A percentile compares a stretch with the other conserved stretches of the same genome.
Conservation (phyloP, 225 moss, liverwort and hornwort species). For the Polytrichum commune region DNA sequence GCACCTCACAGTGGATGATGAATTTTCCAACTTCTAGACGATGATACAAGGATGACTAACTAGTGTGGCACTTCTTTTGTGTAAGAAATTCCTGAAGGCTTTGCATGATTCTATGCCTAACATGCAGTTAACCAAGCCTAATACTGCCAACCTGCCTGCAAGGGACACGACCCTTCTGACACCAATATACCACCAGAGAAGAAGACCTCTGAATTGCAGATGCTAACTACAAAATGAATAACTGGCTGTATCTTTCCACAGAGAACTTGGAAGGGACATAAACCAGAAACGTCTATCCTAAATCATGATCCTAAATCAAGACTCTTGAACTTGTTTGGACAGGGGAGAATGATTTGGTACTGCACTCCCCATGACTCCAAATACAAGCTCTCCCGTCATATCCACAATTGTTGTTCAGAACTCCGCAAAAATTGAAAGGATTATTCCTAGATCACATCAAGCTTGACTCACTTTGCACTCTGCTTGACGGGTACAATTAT, state of each 20-base stretch:
- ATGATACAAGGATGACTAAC: too few relatives aligned
- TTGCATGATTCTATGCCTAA: constrained; percentile 31
- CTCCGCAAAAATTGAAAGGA: constrained; percentile 58
- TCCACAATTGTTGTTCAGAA: constrained; percentile 49
- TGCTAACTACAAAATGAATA: constrained; percentile 64
- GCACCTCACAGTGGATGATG: too few relatives aligned
- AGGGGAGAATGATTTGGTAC: constrained; percentile 42
- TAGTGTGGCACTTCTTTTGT: constrained; percentile 17
- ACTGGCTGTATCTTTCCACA: constrained; percentile 58
- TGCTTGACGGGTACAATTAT: constrained; percentile 36
- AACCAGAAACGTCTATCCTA: constrained; percentile 52
- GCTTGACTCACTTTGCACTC: constrained; percentile 52
- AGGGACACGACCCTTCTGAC: constrained; percentile 32
- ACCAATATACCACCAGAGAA: constrained; percentile 37
- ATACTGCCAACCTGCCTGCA: constrained; percentile 28
- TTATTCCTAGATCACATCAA: constrained; percentile 43
- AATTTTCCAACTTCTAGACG: too few relatives aligned
- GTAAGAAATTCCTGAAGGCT: constrained; percentile 18
- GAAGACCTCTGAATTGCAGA: constrained; percentile 52
- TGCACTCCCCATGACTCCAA: constrained; percentile 41
- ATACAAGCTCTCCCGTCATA: constrained; percentile 48
- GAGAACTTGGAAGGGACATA: constrained; percentile 47
- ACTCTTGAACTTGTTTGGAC: constrained; percentile 60
- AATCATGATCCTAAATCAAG: constrained; percentile 35
- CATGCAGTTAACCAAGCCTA: constrained; percentile 37